Evolutionary conservation across 2,329 filamentous ascomycete species (phyloP).

Genomic region (Fusarium algeriense): DNA sequence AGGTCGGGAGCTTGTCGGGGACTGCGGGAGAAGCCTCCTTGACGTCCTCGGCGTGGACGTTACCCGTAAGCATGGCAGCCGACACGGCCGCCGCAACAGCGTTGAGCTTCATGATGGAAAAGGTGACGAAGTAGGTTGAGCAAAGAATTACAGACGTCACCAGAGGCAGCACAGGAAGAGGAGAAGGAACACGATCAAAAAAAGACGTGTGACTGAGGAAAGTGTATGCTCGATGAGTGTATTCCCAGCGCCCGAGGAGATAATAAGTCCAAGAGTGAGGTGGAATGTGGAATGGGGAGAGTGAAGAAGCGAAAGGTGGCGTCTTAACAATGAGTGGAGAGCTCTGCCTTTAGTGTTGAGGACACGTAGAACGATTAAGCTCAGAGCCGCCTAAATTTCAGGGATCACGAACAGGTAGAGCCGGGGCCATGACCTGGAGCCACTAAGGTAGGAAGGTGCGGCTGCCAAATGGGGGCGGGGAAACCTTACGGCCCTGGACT

Average conservation of each 20-base stretch:
- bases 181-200: slow-evolving; percentile 15
- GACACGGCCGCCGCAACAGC: slow-evolving; percentile 81
- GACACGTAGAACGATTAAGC: slow-evolving; percentile 52
- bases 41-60: slow-evolving; percentile 76
- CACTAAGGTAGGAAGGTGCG: slow-evolving; percentile 41
- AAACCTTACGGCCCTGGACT: slow-evolving; percentile 24
- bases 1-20: slow-evolving; percentile 77
- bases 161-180: slow-evolving; percentile 37
- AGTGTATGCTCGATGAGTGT: slow-evolving; percentile 12
- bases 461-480: slow-evolving; percentile 27
- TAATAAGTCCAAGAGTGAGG: slow-evolving; percentile 47
- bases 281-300: slow-evolving; percentile 43
- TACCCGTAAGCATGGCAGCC: slow-evolving; percentile 77
- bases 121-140: slow-evolving; percentile 61
- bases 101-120: slow-evolving; percentile 83
- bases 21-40: slow-evolving; percentile 62
- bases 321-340: slow-evolving; percentile 48
- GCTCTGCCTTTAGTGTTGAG: slow-evolving; percentile 48
- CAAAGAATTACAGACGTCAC: slow-evolving; percentile 34
- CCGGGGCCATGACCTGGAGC: slow-evolving; percentile 31
- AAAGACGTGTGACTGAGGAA: slow-evolving; percentile 11
- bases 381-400: slow-evolving; percentile 44
- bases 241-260: slow-evolving; percentile 49
- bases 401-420: slow-evolving; percentile 43
- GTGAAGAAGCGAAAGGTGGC: slow-evolving; percentile 41